Evolutionary conservation across 768 basidiomycete species (phyloP), one percentile per base, ranked within the genome.

Genomic region (Suillus tomentosus): DNA sequence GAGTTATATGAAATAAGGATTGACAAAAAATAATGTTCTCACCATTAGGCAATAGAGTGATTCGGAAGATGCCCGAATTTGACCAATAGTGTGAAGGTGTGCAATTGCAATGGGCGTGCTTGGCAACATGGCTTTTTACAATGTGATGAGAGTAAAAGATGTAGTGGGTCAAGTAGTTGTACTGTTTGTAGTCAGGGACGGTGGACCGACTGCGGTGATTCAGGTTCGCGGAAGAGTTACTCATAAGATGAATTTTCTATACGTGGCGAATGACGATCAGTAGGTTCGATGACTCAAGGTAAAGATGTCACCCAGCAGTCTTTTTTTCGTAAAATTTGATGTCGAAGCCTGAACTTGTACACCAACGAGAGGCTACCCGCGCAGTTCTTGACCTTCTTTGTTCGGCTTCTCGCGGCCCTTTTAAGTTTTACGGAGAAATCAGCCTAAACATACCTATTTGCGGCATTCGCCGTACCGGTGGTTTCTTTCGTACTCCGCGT

Each of bases 401-500:
- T 22, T 56, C 55, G 56, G 56, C 56, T 39, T 58, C 57, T 58
- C 57, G 36, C 36, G 57, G 57, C 27, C 17, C 39, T 27, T 27
- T 17, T 50, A 50, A 57, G 36, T 17, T 56, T 53, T 56, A 48
- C 13, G n/a, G 13, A 27, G 39, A 42, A 57, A 36, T 57, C 39
- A 24, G 51, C 31, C 53, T 34, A 58, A 58, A 58, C 42, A 58
- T 58, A 42, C 56, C 39, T 50, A 37, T 39, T 57, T 57, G 22
- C 42, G 57, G 57, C 57, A 58, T 58, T 58, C 39, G 24, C 57
- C 57, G 57, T 42, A 58, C 57, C 57, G 57, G 57, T 31, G 57
- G 39, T 40, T 58, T 40, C 56, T 58, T 63, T 63, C 58, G 57
- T 63, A 70, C 76, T 77, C 74, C 76, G 76, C 74, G 62, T 60